Conservation (phyloP, 2,329 filamentous ascomycete species). For the Botrytis fabae region DNA sequence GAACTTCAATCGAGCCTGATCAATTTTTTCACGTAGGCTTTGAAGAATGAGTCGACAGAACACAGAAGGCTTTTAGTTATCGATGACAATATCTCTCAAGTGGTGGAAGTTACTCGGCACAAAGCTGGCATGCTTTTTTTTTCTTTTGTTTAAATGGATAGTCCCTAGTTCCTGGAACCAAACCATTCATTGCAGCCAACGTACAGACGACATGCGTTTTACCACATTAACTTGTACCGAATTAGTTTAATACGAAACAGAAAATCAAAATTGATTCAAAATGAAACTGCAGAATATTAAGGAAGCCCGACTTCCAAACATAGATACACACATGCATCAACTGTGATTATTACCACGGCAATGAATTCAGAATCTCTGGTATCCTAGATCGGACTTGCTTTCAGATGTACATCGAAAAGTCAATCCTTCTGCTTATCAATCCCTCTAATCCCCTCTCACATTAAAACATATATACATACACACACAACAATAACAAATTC, state of each 20-base stretch:
- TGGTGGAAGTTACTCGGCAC: neutral
- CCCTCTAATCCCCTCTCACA: no score
- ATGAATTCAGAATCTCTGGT: no score
- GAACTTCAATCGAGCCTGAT: accelerated
- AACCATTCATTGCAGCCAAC: neutral
- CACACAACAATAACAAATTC: no score
- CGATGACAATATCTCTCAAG: neutral
- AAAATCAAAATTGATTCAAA: neutral
- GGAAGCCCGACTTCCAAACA: neutral
- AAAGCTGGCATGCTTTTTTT: neutral
- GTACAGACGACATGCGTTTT: neutral
- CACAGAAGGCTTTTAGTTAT: neutral
- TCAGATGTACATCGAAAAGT: no score
- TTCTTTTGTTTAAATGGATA: neutral
- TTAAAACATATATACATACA: no score
- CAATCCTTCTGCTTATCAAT: no score
- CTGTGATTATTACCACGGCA: no score
- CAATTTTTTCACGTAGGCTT: neutral
- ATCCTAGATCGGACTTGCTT: no score
- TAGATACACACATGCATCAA: no score
- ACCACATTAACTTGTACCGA: neutral
- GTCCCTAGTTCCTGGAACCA: neutral
- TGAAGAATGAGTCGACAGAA: neutral
- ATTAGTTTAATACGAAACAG: neutral
- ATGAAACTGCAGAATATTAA: accelerated